Percentiles rank a stretch among this genome's conserved stretches.
Evolutionary conservation across 23 red algal genomes (phyloP).

Genomic region (Gracilaria domingensis): DNA sequence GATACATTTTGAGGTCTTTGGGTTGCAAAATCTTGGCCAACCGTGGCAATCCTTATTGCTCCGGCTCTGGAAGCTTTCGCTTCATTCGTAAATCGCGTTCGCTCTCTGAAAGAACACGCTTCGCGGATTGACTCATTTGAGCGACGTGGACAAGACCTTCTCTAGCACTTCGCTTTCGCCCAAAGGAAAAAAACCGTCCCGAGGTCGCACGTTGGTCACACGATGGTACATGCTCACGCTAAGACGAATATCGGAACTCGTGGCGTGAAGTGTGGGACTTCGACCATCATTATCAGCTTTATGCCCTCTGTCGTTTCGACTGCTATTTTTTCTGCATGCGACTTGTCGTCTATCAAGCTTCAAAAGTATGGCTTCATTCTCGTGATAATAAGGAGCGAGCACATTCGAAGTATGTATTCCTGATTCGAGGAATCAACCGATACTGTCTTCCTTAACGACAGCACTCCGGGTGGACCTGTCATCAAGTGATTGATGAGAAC

Average conservation of each 20-base stretch:
- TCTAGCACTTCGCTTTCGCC: constrained; percentile 24
- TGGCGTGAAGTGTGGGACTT: not conserved
- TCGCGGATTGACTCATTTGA: constrained; percentile 42
- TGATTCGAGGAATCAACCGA: constrained; percentile 65
- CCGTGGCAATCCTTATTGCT: constrained; percentile 91
- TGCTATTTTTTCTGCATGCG: too few species aligned
- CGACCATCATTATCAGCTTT: not conserved
- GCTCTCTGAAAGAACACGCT: constrained; percentile 61
- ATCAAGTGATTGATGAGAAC: not conserved
- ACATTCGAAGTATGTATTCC: constrained; percentile 55
- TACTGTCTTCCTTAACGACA: not conserved
- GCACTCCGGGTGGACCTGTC: not conserved
- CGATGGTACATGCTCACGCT: constrained; percentile 49
- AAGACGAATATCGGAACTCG: constrained; percentile 35
- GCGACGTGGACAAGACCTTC: constrained; percentile 86
- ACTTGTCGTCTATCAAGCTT: not conserved
- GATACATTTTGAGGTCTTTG: constrained; percentile 57
- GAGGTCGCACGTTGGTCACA: constrained; percentile 70
- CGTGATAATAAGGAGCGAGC: constrained; percentile 20
- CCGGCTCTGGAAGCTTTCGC: constrained; percentile 76
- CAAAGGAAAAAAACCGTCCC: constrained; percentile 79
- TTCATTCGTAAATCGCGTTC: constrained; percentile 41
- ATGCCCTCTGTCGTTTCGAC: too few species aligned
- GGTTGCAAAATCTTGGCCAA: constrained; percentile 81
- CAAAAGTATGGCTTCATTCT: constrained; percentile 37